Base-by-base conservation (phyloP, 192 early-diverging fungal species). In the Gonapodya prolifera region DNA sequence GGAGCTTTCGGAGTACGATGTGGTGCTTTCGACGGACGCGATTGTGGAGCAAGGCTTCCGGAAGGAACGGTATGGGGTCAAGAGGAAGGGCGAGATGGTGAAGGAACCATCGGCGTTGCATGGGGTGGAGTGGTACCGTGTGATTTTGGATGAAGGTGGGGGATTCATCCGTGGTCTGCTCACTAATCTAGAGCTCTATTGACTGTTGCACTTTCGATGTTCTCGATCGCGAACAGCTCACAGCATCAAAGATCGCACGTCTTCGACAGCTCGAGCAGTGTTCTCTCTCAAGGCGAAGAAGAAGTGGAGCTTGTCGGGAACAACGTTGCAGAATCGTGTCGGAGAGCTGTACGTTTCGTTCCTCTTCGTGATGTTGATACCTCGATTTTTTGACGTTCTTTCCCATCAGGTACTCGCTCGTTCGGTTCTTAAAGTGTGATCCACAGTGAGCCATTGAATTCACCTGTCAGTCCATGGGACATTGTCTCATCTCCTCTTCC, bases 231-330 rank as follows among this genome's bases (percentile, higher is more conserved):
- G n/a, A n/a, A 86, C 91, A 81, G 91, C 95, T 0, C 96, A 98
- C 83, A 87, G 92, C 78, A 94, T 98, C 81, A 96, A 96, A 79
- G 94, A 98, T 81, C 85, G 96, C 35, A 88, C 84, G 0, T 90
- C 87, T 78, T 93, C 91, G 69, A 94, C 96, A 34, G 94, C 95
- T 0, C 87, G 94, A 76, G 91, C 94, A 0, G 91, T 90, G 30
- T 98, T 96, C 81, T 87, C 85, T 23, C 84, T 98, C 23, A 76
- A 89, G 1, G 77, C 86, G 30, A 77, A 91, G 23, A 85, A 82
- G 76, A 89, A 88, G 16, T 98, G 96, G 96, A 89, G 87, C 1
- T 83, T 98, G n/a, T 91, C 91, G 1, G 96, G 96, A n/a, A 98
- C 96, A 23, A 94, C 94, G 16, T 84, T 98, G 81, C 96, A 98